Conservation (phyloP, 306 rosid genomes). For the Inga oerstediana region DNA sequence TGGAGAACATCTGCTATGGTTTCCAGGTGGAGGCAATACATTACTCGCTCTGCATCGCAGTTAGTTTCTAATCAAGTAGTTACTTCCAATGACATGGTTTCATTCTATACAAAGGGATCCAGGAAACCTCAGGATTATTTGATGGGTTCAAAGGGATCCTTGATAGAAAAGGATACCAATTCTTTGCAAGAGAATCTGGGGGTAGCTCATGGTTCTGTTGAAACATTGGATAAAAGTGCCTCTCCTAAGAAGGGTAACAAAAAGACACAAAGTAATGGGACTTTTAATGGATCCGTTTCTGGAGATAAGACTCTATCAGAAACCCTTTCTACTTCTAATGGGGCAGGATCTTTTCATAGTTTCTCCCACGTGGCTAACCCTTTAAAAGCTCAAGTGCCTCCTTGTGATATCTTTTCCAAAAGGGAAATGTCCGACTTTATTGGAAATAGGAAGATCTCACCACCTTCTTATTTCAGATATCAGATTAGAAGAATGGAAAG, state of each 20-base stretch:
- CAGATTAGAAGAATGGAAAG: slow-evolving; percentile 45
- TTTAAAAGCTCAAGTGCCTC: slow-evolving; percentile 81
- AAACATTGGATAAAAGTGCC: slow-evolving; percentile 24
- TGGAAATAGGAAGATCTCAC: slow-evolving; percentile 57
- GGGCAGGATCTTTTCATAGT: slow-evolving; percentile 42
- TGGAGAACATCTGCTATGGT: slow-evolving; percentile 92
- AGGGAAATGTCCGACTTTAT: slow-evolving; percentile 72
- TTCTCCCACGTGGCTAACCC: slow-evolving; percentile 59
- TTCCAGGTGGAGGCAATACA: slow-evolving; percentile 88
- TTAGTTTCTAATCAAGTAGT: slow-evolving; percentile 45
- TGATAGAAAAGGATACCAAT: slow-evolving; percentile 39
- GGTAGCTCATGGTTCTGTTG: slow-evolving; percentile 39
- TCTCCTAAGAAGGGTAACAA: slow-evolving; percentile 35
- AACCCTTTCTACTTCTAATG: slow-evolving; percentile 40
- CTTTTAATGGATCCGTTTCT: slow-evolving; percentile 37
- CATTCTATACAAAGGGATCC: slow-evolving; percentile 41
- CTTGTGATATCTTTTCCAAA: slow-evolving; percentile 70
- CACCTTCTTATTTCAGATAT: slow-evolving; percentile 51
- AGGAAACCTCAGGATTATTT: slow-evolving; percentile 41
- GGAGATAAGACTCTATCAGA: slow-evolving; percentile 44
- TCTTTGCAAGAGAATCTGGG: slow-evolving; percentile 48
- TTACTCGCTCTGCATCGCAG: slow-evolving; percentile 49
- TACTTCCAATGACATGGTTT: slow-evolving; percentile 40
- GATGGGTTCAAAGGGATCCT: slow-evolving; percentile 30
- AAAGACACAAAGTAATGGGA: slow-evolving; percentile 35